A percentile compares a stretch with the other conserved stretches of the same genome.
phyloP scores from a whole-genome alignment of 139 green algal genomes.

The Chlamydomonas sp. region DNA sequence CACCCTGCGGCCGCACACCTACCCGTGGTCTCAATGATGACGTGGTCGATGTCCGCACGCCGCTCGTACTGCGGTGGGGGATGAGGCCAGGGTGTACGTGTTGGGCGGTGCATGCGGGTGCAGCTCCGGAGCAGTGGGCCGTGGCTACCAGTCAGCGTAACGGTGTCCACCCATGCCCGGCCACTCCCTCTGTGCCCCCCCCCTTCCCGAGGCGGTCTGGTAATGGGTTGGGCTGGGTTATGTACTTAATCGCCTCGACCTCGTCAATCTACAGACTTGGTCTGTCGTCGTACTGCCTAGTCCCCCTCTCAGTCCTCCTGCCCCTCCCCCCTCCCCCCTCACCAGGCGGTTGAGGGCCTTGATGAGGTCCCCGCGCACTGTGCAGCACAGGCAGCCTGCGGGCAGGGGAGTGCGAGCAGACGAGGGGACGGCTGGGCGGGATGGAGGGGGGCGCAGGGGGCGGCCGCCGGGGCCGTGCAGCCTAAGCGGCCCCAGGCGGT shows the following conservation, averaged over 20 bases:
- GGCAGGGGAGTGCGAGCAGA: neutral
- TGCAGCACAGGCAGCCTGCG: slow-evolving; percentile 95
- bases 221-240: too few relatives aligned
- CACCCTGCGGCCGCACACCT: neutral
- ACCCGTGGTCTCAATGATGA: slow-evolving; percentile 97
- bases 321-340: neutral
- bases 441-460: too few relatives aligned
- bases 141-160: too few relatives aligned
- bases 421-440: too few relatives aligned
- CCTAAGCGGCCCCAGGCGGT: too few relatives aligned
- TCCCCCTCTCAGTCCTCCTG: too few relatives aligned
- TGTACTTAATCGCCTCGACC: too few relatives aligned
- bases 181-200: neutral
- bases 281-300: too few relatives aligned
- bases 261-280: too few relatives aligned
- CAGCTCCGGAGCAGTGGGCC: too few relatives aligned
- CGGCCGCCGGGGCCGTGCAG: too few relatives aligned
- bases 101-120: neutral
- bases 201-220: neutral
- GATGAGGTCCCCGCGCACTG: slow-evolving; percentile 91
- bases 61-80: slow-evolving; percentile 35
- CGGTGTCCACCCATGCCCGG: neutral
- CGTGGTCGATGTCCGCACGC: slow-evolving; percentile 85
- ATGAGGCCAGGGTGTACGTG: neutral
- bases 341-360: slow-evolving; percentile 85